Conservation (phyloP, 352 stramenopile species). For the Aphanomyces cochlioides region DNA sequence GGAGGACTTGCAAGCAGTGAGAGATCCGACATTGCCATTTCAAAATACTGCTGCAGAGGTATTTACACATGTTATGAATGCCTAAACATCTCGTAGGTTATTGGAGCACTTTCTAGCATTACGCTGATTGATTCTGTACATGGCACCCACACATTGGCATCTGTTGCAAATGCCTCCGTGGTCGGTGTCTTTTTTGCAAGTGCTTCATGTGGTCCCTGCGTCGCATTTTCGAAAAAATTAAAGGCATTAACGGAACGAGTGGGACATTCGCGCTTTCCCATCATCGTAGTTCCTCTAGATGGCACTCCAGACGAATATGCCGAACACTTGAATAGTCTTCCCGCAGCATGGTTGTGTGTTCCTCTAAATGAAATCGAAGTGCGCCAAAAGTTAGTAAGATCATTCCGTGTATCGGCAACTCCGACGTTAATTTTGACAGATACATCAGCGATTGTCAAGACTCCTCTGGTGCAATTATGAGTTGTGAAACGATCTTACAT, state of each 20-base stretch:
- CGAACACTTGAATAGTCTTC: conserved; percentile 51
- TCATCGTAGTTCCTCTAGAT: conserved; percentile 79
- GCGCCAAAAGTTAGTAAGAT: conserved; percentile 64
- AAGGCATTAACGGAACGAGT: conserved; percentile 38
- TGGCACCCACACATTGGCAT: conserved; percentile 54
- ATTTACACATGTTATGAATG: background rate
- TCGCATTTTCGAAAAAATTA: conserved; percentile 52
- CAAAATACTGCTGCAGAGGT: conserved; percentile 22
- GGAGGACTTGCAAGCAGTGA: conserved; percentile 24
- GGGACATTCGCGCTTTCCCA: conserved; percentile 50
- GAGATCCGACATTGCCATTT: conserved; percentile 24
- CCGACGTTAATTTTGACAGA: conserved; percentile 63
- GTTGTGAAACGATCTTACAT: background rate
- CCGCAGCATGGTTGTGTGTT: conserved; percentile 65
- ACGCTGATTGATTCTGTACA: conserved; percentile 72
- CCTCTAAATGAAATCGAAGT: conserved; percentile 68
- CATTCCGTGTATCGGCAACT: conserved; percentile 53
- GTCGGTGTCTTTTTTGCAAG: conserved; percentile 75
- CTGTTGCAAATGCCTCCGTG: conserved; percentile 49
- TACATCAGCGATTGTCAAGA: conserved; percentile 55
- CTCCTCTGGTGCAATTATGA: conserved; percentile 33
- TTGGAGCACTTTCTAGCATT: conserved; percentile 57
- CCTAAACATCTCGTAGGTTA: conserved; percentile 33
- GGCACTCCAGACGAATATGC: conserved; percentile 56
- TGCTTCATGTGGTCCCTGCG: conserved; percentile 45